Evolutionary conservation across 1,139 yeast species (phyloP).

Genomic region (Pichia sp.): DNA sequence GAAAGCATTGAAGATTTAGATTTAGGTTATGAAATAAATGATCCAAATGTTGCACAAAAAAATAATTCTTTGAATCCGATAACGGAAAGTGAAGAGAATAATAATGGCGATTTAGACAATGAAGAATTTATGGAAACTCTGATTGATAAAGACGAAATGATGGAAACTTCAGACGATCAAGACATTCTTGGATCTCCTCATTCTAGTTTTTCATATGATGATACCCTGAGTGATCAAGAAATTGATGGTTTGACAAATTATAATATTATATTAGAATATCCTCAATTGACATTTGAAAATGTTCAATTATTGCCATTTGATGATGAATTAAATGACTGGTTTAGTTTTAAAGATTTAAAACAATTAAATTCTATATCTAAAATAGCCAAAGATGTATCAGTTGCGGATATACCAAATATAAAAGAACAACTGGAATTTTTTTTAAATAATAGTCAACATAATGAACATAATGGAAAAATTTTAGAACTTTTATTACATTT

Average conservation of each 20-base stretch:
- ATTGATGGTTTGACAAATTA: conserved; percentile 29
- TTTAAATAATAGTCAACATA: neutral
- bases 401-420: conserved; percentile 2
- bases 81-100: conserved; percentile 1
- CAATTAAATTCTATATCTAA: conserved; percentile 22
- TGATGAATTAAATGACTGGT: conserved; percentile 61
- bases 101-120: conserved; percentile 8
- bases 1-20: neutral
- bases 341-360: conserved; percentile 44
- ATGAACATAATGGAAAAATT: conserved; percentile 6
- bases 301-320: conserved; percentile 37
- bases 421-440: neutral
- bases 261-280: conserved; percentile 29
- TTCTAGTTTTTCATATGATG: conserved; percentile 24
- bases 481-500: conserved; percentile 9
- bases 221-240: conserved; percentile 19
- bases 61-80: neutral
- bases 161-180: conserved; percentile 28
- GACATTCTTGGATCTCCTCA: conserved; percentile 27
- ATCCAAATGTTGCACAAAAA: no score
- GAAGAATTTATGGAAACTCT: conserved; percentile 30
- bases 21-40: no score
- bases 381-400: conserved; percentile 3
- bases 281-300: conserved; percentile 43
- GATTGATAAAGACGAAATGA: conserved; percentile 30